Base-by-base conservation (phyloP, 306 rosid species). In the Prunus dulcis region DNA sequence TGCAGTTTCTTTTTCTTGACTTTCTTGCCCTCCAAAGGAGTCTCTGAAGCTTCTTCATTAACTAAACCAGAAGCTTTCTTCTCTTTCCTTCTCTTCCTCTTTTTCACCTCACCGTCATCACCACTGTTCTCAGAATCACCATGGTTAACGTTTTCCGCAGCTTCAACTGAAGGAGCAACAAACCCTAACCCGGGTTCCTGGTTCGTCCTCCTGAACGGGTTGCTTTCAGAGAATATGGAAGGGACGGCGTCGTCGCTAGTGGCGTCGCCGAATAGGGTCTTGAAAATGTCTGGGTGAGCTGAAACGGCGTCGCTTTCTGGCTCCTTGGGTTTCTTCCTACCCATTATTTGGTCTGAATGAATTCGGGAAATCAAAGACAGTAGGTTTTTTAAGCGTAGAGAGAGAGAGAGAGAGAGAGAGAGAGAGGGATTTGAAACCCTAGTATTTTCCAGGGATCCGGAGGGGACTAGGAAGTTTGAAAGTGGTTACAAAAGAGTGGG, bases 191-290 rank as follows among this genome's bases (percentile, higher is more conserved):
- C 52, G 20, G 76, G 65, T 4, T 74, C 87, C 11, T 30, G 74
- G 66, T 84, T 82, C 72, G 83, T 90, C 67, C 92, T 83, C 3
- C 87, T 70, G 76, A 83, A 92, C 0, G 97, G 97, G 67, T 95
- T 95, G 20, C 65, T 67, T 0, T 82, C 91, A n/a, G 97, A 95
- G 81, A 95, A 95, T 15, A 95, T 87, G 18, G 93, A 86, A 73
- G 64, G 12, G 76, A 76, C 30, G 47, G 78, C 64, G 46, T 5
- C 69, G 49, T 79, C 71, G 23, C 70, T 86, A 2, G 86, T 70
- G 22, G 34, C 79, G 74, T 66, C 82, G 67, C 86, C 92, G 50
- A 92, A 95, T 13, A 92, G 87, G 20, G 83, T 71, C 45, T 13
- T 41, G 87, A 92, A 95, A 32, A 90, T 70, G 77, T 83, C 83